Conservation (phyloP, 75 land plant genomes). For the Picea sitchensis region DNA sequence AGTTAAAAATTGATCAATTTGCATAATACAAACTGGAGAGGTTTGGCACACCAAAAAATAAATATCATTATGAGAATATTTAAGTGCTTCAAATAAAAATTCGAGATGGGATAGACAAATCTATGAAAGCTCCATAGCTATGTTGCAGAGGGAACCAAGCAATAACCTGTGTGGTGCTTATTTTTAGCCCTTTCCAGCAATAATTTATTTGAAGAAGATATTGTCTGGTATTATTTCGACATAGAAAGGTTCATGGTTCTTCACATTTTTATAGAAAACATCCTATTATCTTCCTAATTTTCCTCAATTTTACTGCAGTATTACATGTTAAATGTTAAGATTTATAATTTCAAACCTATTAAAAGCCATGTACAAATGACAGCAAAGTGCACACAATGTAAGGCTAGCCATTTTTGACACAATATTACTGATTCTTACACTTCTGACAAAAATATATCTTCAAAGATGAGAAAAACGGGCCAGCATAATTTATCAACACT, state of each 20-base stretch:
- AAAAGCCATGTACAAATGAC: not conserved
- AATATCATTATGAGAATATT: not conserved
- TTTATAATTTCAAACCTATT: not conserved
- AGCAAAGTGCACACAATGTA: not conserved
- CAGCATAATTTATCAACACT: not conserved
- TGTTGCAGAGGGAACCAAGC: not conserved
- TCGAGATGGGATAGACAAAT: too few relatives aligned
- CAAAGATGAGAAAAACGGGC: not conserved
- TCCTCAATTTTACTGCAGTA: not conserved
- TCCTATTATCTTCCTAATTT: not conserved
- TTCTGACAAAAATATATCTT: not conserved
- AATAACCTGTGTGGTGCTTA: not conserved
- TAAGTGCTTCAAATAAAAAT: not conserved
- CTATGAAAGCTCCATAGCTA: not conserved
- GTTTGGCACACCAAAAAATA: not conserved
- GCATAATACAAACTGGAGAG: not conserved
- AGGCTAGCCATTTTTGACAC: not conserved
- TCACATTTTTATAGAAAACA: not conserved
- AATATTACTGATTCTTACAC: not conserved
- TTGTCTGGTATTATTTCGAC: not conserved
- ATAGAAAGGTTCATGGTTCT: too few relatives aligned
- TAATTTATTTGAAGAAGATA: not conserved
- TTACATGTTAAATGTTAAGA: not conserved
- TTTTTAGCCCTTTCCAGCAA: not conserved
- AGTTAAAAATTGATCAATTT: not conserved